Conservation (phyloP, 176 grass and related monocot species). For the Ensete glaucum region DNA sequence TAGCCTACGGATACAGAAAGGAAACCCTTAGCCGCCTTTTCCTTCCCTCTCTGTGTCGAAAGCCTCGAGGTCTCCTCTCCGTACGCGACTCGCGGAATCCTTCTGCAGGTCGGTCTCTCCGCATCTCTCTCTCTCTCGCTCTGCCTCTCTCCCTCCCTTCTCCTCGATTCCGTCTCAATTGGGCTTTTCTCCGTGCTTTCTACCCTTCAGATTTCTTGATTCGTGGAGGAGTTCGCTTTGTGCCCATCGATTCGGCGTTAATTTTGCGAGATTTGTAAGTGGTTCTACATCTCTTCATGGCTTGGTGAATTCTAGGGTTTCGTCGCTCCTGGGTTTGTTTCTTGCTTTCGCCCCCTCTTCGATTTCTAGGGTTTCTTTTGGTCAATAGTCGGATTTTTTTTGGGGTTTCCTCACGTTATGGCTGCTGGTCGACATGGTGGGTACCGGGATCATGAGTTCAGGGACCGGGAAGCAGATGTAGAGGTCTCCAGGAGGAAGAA, state of each 20-base stretch:
- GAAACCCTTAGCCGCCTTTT: neutral
- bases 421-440: constrained; percentile 9
- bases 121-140: neutral
- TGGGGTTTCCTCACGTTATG: neutral
- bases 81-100: neutral
- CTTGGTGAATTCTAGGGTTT: neutral
- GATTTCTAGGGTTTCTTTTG: constrained; percentile 2
- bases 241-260: neutral
- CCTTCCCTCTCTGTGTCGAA: neutral
- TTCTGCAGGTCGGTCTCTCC: neutral
- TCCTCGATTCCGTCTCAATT: neutral
- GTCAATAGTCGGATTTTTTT: neutral
- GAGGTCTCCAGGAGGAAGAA: constrained; percentile 10
- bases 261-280: neutral
- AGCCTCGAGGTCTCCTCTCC: neutral
- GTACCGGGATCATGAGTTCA: constrained; percentile 16
- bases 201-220: neutral
- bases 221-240: neutral
- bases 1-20: too few relatives aligned
- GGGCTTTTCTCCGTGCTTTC: neutral
- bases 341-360: neutral
- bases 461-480: neutral
- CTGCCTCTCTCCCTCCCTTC: neutral
- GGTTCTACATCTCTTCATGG: neutral
- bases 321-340: neutral